Evolutionary conservation across 768 basidiomycete species (phyloP).

Genomic region (Trametes meyenii): DNA sequence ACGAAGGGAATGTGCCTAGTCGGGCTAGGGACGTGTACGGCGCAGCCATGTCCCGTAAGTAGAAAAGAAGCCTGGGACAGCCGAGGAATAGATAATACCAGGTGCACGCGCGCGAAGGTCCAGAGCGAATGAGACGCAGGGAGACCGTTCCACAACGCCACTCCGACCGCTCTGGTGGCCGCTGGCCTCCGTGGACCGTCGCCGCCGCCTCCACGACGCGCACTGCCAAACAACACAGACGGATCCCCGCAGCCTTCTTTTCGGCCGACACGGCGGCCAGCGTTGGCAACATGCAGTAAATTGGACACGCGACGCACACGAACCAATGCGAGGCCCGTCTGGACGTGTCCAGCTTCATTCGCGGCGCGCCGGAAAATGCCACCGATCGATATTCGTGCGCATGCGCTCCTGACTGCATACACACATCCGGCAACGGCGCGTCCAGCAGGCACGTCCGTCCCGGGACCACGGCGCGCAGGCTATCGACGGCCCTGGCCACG

Average conservation of each 20-base stretch:
- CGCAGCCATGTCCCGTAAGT: constrained; percentile 1
- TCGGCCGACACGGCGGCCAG: background rate
- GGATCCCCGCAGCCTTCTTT: background rate
- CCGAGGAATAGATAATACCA: background rate
- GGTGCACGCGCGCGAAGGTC: constrained; percentile 1
- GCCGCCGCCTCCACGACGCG: background rate
- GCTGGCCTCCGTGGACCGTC: background rate
- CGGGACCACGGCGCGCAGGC: background rate
- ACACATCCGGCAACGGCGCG: background rate
- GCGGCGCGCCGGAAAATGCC: constrained; percentile 6
- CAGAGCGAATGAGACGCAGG: constrained; percentile 16
- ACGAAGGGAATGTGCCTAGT: too few species aligned
- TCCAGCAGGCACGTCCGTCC: background rate
- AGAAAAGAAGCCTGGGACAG: background rate
- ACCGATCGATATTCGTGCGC: constrained; percentile 10
- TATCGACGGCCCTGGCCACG: constrained; percentile 13
- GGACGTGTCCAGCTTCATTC: constrained; percentile 12
- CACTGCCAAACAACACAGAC: background rate
- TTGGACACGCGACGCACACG: constrained; percentile 5
- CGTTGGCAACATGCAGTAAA: constrained; percentile 1
- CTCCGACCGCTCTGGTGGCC: constrained; percentile 11
- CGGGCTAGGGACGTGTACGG: too few species aligned
- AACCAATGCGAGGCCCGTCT: constrained; percentile 12
- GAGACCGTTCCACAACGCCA: constrained; percentile 3
- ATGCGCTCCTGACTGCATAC: background rate